A percentile compares a stretch with the other conserved stretches of the same genome.
phyloP scores from a whole-genome alignment of 371 early-diverging fungal genomes.

The Haplosporangium sp. region DNA sequence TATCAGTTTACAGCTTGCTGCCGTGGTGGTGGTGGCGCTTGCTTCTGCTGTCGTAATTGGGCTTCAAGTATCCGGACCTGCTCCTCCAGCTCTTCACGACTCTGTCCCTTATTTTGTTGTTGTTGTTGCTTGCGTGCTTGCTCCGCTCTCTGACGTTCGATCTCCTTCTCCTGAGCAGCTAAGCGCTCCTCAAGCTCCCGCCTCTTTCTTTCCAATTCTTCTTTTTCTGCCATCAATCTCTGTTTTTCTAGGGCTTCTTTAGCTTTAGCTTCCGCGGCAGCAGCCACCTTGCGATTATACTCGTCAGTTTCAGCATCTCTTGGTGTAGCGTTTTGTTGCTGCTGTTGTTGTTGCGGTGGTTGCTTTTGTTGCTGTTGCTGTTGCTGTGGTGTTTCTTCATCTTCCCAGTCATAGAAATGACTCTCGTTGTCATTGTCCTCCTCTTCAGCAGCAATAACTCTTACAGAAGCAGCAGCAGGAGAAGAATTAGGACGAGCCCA shows the following conservation, averaged over 20 bases:
- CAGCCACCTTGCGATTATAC: background rate
- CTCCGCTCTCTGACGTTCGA: constrained; percentile 8
- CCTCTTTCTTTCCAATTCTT: constrained; percentile 12
- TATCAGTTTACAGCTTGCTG: background rate
- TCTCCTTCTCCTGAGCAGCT: constrained; percentile 10
- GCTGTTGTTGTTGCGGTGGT: constrained; percentile 1
- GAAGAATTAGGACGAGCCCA: constrained; percentile 20
- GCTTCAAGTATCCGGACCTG: constrained; percentile 36
- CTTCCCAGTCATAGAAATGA: constrained; percentile 14
- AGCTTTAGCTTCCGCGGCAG: constrained; percentile 11
- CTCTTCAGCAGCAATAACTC: background rate
- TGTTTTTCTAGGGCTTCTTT: constrained; percentile 23
- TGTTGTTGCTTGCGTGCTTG: constrained; percentile 1
- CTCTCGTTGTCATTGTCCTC: constrained; percentile 23
- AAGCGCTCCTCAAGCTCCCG: constrained; percentile 18
- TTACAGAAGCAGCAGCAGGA: background rate
- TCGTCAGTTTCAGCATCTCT: constrained; percentile 1
- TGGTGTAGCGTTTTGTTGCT: background rate
- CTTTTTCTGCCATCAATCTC: constrained; percentile 9
- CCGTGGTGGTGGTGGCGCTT: constrained; percentile 12
- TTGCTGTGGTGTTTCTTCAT: background rate
- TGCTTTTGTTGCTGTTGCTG: constrained; percentile 11
- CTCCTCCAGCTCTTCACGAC: constrained; percentile 29
- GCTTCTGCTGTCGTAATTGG: constrained; percentile 18
- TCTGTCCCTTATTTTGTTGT: constrained; percentile 1